Percentiles rank a stretch among this genome's conserved stretches.
Evolutionary conservation across 371 early-diverging fungal genomes (phyloP).

Genomic region (Mucor sp.): DNA sequence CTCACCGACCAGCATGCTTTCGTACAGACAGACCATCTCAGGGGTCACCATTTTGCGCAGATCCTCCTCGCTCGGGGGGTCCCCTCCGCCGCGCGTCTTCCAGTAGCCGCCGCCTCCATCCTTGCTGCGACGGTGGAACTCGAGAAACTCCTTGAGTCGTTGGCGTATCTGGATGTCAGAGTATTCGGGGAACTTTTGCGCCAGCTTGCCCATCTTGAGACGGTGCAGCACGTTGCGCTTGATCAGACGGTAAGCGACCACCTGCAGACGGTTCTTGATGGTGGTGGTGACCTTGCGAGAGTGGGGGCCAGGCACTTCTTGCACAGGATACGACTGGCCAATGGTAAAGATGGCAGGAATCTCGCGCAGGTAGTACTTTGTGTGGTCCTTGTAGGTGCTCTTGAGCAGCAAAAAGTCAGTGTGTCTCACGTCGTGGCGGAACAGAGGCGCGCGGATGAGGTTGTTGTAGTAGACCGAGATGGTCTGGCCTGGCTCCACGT

Average conservation of each 20-base stretch:
- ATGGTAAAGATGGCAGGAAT: conserved; percentile 87
- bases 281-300: conserved; percentile 95
- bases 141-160: conserved; percentile 95
- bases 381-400: conserved; percentile 72
- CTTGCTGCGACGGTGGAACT: conserved; percentile 91
- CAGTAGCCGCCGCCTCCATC: conserved; percentile 82
- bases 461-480: conserved; percentile 94
- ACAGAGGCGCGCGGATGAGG: conserved; percentile 96
- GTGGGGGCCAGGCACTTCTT: conserved; percentile 98
- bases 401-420: conserved; percentile 90
- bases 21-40: conserved; percentile 97
- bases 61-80: conserved; percentile 93
- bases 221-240: conserved; percentile 74
- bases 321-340: conserved; percentile 98
- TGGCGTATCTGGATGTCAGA: conserved; percentile 85
- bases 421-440: conserved; percentile 73
- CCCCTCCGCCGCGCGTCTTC: conserved; percentile 82
- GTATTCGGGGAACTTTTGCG: conserved; percentile 84
- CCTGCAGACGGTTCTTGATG: conserved; percentile 92
- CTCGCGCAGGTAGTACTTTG: conserved; percentile 83
- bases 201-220: conserved; percentile 76
- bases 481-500: conserved; percentile 92
- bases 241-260: conserved; percentile 87
- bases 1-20: conserved; percentile 97
- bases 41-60: conserved; percentile 96